Evolutionary conservation across 495 filamentous ascomycete genomes (phyloP), one percentile per base, ranked within the genome.

Genomic region (Diplogelasinospora grovesii): DNA sequence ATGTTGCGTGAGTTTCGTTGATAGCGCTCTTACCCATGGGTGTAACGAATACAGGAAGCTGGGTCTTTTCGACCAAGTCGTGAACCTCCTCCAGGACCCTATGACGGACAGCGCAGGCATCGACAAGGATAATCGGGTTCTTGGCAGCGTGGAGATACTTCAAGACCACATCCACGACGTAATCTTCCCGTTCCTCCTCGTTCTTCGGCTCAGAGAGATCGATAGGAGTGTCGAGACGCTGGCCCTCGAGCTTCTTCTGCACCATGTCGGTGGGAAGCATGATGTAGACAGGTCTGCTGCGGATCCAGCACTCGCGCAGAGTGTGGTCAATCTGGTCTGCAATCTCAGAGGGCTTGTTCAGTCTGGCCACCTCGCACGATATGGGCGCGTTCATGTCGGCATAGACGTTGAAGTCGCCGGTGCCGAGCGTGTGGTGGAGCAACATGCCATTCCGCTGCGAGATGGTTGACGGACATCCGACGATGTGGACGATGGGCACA

Each of bases 1-100:
- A 96, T 43, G 74, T 81, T 8, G 77, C 69, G 36, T 80, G 68
- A 1, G 74, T 77, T 56, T 97, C 89, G 45, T 95, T 73, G 35
- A 95, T 77, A 6, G 83, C 86, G 28, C 89, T 79, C 61, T 95
- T 95, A 43, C 90, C 88, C 87, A 94, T 93, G 2, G 89, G 89
- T 0, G 87, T 79, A 14, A 92, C 86, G 59, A 92, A 95, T 0
- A 82, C 83, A 6, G 88, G 89, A 8, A 95, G 61, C 7, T 77
- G 68, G 1, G 86, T 85, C 53, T 79, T 85, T 30, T 82, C 71
- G 24, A 95, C 66, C n/a, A 97, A 66, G 22, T 81, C 77, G 37
- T 82, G 79, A 8, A 86, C 78, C 56, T 95, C 90, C 0, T 79
- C 67, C 5, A 92, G 61, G 9, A 81, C 81, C 9, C 76, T 70